phyloP scores from a whole-genome alignment of 2,329 filamentous ascomycete species.

The Tolypocladium guangdongense region DNA sequence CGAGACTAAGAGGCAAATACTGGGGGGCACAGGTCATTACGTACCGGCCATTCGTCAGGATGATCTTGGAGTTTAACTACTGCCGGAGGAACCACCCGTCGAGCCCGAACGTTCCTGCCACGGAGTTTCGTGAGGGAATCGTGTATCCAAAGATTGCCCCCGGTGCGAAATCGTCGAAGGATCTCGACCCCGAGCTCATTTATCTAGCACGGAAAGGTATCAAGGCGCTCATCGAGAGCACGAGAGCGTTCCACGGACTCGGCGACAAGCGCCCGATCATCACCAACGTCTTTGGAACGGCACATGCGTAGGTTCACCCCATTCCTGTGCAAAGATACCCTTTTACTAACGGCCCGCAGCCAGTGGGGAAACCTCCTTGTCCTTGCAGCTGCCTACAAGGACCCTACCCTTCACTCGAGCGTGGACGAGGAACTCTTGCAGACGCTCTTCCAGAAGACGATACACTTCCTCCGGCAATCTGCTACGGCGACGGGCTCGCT shows the following conservation, averaged over 20 bases:
- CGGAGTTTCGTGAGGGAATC: slow-evolving; percentile 25
- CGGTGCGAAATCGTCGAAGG: slow-evolving; percentile 22
- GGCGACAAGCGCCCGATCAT: slow-evolving; percentile 62
- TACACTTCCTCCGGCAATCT: slow-evolving; percentile 61
- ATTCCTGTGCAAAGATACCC: not conserved
- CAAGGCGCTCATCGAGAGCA: slow-evolving; percentile 71
- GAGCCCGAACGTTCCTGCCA: slow-evolving; percentile 19
- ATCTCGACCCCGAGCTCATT: slow-evolving; percentile 35
- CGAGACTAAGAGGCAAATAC: slow-evolving; percentile 83
- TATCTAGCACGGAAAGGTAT: slow-evolving; percentile 52
- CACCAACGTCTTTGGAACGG: slow-evolving; percentile 93
- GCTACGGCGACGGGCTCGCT: slow-evolving; percentile 67
- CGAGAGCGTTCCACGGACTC: slow-evolving; percentile 63
- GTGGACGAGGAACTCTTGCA: slow-evolving; percentile 46
- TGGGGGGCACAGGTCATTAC: slow-evolving; percentile 89
- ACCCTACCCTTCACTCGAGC: slow-evolving; percentile 46
- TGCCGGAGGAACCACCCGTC: slow-evolving; percentile 23
- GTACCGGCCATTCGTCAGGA: slow-evolving; percentile 61
- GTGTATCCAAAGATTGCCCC: slow-evolving; percentile 26
- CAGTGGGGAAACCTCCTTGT: slow-evolving; percentile 96
- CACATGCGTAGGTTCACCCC: slow-evolving; percentile 74
- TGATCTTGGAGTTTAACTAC: slow-evolving; percentile 40
- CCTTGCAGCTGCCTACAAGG: slow-evolving; percentile 69
- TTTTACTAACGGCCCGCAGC: slow-evolving; percentile 31
- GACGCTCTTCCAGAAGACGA: slow-evolving; percentile 59